These are phyloP conservation scores for Cladophialophora psammophila DNA, from an alignment of 2,329 filamentous ascomycete genomes.

Conservation along the genomic window DNA sequence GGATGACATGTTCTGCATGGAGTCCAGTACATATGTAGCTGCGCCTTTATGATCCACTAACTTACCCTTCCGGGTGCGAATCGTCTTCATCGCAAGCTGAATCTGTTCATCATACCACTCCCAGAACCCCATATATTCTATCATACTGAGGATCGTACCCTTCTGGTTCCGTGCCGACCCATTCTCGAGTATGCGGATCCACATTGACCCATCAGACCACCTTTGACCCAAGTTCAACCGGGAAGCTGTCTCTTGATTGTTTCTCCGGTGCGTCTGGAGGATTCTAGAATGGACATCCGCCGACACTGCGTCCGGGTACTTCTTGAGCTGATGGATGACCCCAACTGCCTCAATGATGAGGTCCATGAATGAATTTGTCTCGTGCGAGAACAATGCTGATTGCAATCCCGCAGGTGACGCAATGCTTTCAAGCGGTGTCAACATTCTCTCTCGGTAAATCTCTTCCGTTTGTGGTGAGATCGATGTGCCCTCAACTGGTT, in stretches of 20 bases:
- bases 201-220: conserved; percentile 36
- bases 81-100: conserved; percentile 9
- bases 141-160: conserved; percentile 31
- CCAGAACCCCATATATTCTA: conserved; percentile 37
- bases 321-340: conserved; percentile 14
- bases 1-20: conserved; percentile 14
- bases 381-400: neutral
- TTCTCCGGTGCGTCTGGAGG: conserved; percentile 5
- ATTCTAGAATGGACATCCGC: conserved; percentile 3
- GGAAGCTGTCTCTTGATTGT: neutral
- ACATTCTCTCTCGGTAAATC: neutral
- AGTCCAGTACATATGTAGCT: conserved; percentile 22
- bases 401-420: neutral
- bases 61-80: conserved; percentile 29
- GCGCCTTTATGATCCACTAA: conserved; percentile 17
- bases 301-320: neutral
- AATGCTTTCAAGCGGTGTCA: neutral
- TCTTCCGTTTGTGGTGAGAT: neutral
- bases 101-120: conserved; percentile 33
- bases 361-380: conserved; percentile 1
- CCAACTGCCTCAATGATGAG: conserved; percentile 8
- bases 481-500: neutral
- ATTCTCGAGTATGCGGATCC: conserved; percentile 32
- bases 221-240: conserved; percentile 3
- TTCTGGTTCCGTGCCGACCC: conserved; percentile 16